Evolutionary conservation across 495 filamentous ascomycete genomes (phyloP).

Genomic region (Podospora pseudopauciseta): DNA sequence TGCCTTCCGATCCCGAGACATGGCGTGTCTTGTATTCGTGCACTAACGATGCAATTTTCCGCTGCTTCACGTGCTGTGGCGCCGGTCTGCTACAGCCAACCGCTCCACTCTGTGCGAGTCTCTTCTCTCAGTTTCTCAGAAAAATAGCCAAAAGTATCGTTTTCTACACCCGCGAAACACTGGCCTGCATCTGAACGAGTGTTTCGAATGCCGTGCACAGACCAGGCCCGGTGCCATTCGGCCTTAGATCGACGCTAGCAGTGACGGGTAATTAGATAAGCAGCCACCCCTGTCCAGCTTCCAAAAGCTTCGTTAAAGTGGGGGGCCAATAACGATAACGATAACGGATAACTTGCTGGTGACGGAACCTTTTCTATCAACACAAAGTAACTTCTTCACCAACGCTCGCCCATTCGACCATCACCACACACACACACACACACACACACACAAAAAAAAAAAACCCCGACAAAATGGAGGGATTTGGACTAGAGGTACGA

Average conservation of each 20-base stretch:
- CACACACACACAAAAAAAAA: background rate
- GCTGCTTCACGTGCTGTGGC: background rate
- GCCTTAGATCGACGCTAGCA: slow-evolving; percentile 9
- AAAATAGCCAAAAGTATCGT: background rate
- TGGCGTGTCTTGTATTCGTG: background rate
- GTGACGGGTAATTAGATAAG: slow-evolving; percentile 5
- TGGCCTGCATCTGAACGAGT: background rate
- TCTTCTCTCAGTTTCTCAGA: background rate
- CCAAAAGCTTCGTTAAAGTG: background rate
- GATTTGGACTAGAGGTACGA: slow-evolving; percentile 51
- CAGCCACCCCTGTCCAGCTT: background rate
- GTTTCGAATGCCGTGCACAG: slow-evolving; percentile 3
- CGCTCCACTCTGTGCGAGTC: background rate
- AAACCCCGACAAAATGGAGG: slow-evolving; percentile 33
- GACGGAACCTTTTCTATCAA: background rate
- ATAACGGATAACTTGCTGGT: background rate
- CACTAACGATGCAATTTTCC: background rate
- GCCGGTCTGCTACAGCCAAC: background rate
- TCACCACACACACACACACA: background rate
- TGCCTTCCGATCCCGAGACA: background rate
- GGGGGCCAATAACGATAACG: background rate
- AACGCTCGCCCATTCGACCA: background rate
- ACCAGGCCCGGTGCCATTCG: slow-evolving; percentile 1
- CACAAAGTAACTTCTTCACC: background rate
- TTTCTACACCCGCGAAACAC: background rate